These are phyloP conservation scores for Colletotrichum echinochloae DNA, from an alignment of 2,329 filamentous ascomycete species.

Conservation along the genomic window DNA sequence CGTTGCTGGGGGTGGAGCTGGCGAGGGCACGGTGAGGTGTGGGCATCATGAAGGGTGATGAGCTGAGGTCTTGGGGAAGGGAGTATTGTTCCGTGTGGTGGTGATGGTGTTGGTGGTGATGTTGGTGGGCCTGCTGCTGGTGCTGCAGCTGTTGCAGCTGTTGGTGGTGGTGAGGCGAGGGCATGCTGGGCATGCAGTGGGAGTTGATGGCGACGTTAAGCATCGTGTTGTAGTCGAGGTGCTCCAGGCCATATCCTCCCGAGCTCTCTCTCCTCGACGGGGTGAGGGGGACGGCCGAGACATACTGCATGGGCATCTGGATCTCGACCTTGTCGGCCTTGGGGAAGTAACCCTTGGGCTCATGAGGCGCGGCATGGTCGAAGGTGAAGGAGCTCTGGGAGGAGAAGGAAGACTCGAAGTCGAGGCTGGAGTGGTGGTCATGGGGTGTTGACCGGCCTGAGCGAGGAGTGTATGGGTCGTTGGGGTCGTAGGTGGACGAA, in stretches of 20 bases:
- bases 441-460: constrained; percentile 59
- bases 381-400: constrained; percentile 44
- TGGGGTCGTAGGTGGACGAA: constrained; percentile 55
- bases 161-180: constrained; percentile 33
- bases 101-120: background rate
- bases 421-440: constrained; percentile 49
- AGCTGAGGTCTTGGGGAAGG: constrained; percentile 39
- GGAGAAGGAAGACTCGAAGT: constrained; percentile 52
- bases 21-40: constrained; percentile 46
- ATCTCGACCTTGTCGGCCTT: constrained; percentile 36
- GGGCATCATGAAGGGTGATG: constrained; percentile 41
- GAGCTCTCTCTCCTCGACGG: constrained; percentile 37
- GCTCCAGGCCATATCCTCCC: constrained; percentile 44
- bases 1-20: constrained; percentile 54
- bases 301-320: constrained; percentile 35
- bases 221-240: constrained; percentile 54
- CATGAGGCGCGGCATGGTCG: constrained; percentile 34
- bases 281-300: constrained; percentile 30
- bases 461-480: constrained; percentile 58
- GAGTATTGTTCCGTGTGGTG: constrained; percentile 32
- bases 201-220: constrained; percentile 46
- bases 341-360: constrained; percentile 36
- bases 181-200: constrained; percentile 40
- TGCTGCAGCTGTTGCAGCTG: background rate
- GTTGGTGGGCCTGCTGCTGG: background rate